Base-by-base conservation (phyloP, 148 eudicot species). In the Fagopyrum tataricum region DNA sequence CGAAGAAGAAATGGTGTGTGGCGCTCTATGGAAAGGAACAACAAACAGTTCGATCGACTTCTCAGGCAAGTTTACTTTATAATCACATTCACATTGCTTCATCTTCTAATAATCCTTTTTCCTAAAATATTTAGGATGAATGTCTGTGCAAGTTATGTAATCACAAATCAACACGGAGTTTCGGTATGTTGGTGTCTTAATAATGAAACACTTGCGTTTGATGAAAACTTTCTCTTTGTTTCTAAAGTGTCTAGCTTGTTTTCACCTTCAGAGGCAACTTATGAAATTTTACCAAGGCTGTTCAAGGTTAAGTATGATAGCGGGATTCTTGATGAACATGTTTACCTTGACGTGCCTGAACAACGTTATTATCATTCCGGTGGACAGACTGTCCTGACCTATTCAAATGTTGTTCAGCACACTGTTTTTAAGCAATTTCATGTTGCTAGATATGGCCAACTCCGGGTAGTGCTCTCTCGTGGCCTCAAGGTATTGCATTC, bases 71-170 rank as follows among this genome's bases (percentile, higher is more conserved):
- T 59, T 59, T 9, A 31, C 37, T 31, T 31, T 31, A 31, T 31
- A 31, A 31, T 31, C 37, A 31, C n/a, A n/a, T n/a, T n/a, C n/a
- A 31, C 9, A 9, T 18, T 2, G 26, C 39, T 66, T 26, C 39
- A 13, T 18, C 14, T 39, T 46, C 14, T 11, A 52, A 52, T 8
- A n/a, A n/a, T n/a, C n/a, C 18, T 58, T 20, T 58, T 20, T 56
- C 20, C 31, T 20, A 20, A 56, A 10, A 1, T 59, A 59, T 24
- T 82, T 90, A 91, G 98, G 96, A 90, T 86, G 92, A 80, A 70
- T 95, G 98, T 97, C 96, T 92, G 59, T 95, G 99, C 78, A 96
- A 88, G 83, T 91, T 95, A 74, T 95, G 99, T 84, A 90, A 88
- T 66, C 85, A 85, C 75, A 92, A 92, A 82, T 97, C 99, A 62